A percentile compares a stretch with the other conserved stretches of the same genome.
These are phyloP conservation scores for Trichodelitschia bisporula DNA, from an alignment of 495 filamentous ascomycete species.

Conservation along the genomic window DNA sequence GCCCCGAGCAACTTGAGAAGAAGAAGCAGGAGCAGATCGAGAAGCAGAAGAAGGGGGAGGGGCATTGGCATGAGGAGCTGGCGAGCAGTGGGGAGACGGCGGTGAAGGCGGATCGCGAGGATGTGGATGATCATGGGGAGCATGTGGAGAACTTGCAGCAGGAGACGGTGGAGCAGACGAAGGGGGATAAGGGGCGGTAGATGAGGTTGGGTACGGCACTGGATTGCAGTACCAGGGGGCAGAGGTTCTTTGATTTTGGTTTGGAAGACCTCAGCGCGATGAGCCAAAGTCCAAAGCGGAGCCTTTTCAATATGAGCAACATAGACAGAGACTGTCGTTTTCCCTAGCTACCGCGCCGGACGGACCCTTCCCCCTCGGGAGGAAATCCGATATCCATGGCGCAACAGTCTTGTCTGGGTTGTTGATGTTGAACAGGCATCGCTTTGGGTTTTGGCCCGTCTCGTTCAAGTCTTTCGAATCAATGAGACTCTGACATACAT, in stretches of 20 bases:
- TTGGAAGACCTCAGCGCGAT: neutral
- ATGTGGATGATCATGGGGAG: slow-evolving; percentile 11
- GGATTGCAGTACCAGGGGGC: too few relatives aligned
- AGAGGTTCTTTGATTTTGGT: too few relatives aligned
- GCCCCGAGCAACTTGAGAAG: slow-evolving; percentile 9
- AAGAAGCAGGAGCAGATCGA: slow-evolving; percentile 13
- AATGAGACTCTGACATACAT: too few relatives aligned
- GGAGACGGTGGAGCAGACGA: slow-evolving; percentile 8
- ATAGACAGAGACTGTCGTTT: neutral
- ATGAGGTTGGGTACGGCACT: neutral
- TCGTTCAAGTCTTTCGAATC: too few relatives aligned
- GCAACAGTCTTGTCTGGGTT: too few relatives aligned
- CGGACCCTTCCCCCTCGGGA: too few relatives aligned
- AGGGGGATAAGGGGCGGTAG: neutral
- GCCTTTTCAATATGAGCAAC: neutral
- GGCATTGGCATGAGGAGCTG: slow-evolving; percentile 13
- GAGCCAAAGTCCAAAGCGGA: neutral
- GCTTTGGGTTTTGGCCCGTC: too few relatives aligned
- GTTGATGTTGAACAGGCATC: too few relatives aligned
- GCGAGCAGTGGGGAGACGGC: slow-evolving; percentile 10
- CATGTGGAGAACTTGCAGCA: slow-evolving; percentile 16
- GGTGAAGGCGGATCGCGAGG: slow-evolving; percentile 12
- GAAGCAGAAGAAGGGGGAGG: slow-evolving; percentile 14
- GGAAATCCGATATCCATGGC: too few relatives aligned
- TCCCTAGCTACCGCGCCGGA: too few relatives aligned